phyloP scores from a whole-genome alignment of 257 asterid species.

The Nicotiana obtusifolia region DNA sequence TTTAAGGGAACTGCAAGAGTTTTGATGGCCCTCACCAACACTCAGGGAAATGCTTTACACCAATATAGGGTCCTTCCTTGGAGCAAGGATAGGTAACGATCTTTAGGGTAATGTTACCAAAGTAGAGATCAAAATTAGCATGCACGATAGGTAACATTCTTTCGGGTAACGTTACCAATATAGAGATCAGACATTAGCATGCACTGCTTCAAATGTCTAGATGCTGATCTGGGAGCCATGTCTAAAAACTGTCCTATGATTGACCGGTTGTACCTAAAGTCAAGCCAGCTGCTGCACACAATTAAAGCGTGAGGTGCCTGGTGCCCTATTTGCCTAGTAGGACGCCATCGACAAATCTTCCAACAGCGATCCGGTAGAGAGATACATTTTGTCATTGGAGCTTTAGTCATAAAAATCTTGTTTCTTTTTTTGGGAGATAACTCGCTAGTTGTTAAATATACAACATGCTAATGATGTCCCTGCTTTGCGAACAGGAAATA shows the following conservation, averaged over 20 bases:
- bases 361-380: neutral
- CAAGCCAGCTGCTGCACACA: neutral
- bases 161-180: neutral
- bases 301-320: neutral
- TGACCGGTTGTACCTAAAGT: neutral
- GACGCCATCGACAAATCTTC: neutral
- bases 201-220: neutral
- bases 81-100: neutral
- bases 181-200: neutral
- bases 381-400: neutral
- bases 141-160: neutral
- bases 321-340: neutral
- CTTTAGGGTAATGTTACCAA: no score
- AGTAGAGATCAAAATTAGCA: no score
- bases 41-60: neutral
- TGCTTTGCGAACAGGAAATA: neutral
- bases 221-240: neutral
- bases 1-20: neutral
- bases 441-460: neutral
- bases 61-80: neutral
- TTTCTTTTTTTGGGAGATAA: neutral
- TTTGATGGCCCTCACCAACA: neutral
- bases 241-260: neutral
- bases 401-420: neutral
- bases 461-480: neutral